These are phyloP conservation scores for Jamesozyma gamospora DNA, from an alignment of 805 yeast genomes.

Conservation along the genomic window DNA sequence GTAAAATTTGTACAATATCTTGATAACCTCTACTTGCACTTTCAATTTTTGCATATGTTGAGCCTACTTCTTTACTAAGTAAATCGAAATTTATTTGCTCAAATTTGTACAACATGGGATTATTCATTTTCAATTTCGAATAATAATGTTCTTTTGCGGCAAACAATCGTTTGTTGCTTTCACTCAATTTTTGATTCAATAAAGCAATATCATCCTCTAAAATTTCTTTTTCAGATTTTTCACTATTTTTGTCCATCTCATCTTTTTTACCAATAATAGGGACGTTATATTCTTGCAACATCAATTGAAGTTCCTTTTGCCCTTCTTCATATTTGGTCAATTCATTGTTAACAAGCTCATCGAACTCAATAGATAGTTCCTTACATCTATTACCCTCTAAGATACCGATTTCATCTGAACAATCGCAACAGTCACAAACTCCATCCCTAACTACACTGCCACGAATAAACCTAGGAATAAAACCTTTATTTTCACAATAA, in stretches of 20 bases:
- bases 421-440: conserved; percentile 95
- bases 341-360: conserved; percentile 34
- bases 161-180: conserved; percentile 16
- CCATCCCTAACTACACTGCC: conserved; percentile 75
- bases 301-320: conserved; percentile 30
- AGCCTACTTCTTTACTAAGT: conserved; percentile 8
- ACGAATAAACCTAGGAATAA: conserved; percentile 50
- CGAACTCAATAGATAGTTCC: conserved; percentile 20
- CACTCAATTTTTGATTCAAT: conserved; percentile 7
- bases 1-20: conserved; percentile 32
- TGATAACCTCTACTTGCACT: conserved; percentile 15
- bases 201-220: conserved; percentile 7
- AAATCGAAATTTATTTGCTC: conserved; percentile 10
- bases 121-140: conserved; percentile 11
- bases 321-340: conserved; percentile 47
- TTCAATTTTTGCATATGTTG: conserved; percentile 12
- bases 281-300: conserved; percentile 9
- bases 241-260: not conserved
- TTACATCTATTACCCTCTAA: conserved; percentile 14
- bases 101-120: conserved; percentile 18
- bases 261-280: conserved; percentile 11
- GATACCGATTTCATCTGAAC: conserved; percentile 58
- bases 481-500: conserved; percentile 73
- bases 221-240: conserved; percentile 4
- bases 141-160: conserved; percentile 12